phyloP scores from a whole-genome alignment of 208 protist species.

The Sergeia podlipaevii region DNA sequence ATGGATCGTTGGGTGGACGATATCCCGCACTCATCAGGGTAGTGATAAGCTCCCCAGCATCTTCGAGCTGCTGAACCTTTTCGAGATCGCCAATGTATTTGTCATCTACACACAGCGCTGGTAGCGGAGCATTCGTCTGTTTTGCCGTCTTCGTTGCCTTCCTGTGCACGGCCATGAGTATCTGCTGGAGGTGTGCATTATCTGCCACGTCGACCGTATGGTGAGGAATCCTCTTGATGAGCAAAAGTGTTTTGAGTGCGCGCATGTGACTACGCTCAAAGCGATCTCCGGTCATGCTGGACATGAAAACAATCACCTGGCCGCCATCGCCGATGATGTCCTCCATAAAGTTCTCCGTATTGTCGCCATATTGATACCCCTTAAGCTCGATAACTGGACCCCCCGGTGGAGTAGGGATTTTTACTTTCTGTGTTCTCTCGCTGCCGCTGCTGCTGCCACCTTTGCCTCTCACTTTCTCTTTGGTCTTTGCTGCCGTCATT shows the following conservation, averaged over 20 bases:
- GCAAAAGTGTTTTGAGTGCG: slow-evolving; percentile 50
- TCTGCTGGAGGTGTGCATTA: slow-evolving; percentile 42
- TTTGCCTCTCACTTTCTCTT: too few species aligned
- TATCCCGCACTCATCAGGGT: slow-evolving; percentile 36
- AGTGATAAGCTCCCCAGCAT: slow-evolving; percentile 45
- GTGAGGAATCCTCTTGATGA: slow-evolving; percentile 62
- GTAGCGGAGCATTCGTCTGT: slow-evolving; percentile 35
- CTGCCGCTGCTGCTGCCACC: not conserved
- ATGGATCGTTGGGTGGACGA: too few species aligned
- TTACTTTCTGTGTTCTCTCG: not conserved
- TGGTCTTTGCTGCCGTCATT: too few species aligned
- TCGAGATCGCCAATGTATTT: slow-evolving; percentile 50
- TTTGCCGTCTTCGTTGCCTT: slow-evolving; percentile 14
- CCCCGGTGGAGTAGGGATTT: not conserved
- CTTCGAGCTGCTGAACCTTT: slow-evolving; percentile 65
- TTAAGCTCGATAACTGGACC: not conserved
- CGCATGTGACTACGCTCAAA: slow-evolving; percentile 47
- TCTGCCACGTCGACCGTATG: slow-evolving; percentile 65
- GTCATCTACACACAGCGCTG: slow-evolving; percentile 50
- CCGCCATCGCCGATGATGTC: slow-evolving; percentile 18
- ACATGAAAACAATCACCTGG: slow-evolving; percentile 62
- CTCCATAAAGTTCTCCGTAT: slow-evolving; percentile 30
- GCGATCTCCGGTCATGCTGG: slow-evolving; percentile 63
- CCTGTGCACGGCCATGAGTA: slow-evolving; percentile 31
- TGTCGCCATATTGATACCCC: slow-evolving; percentile 39